A percentile compares a stretch with the other conserved stretches of the same genome.
Conservation (phyloP, 306 rosid species). For the Dalbergia oliveri region DNA sequence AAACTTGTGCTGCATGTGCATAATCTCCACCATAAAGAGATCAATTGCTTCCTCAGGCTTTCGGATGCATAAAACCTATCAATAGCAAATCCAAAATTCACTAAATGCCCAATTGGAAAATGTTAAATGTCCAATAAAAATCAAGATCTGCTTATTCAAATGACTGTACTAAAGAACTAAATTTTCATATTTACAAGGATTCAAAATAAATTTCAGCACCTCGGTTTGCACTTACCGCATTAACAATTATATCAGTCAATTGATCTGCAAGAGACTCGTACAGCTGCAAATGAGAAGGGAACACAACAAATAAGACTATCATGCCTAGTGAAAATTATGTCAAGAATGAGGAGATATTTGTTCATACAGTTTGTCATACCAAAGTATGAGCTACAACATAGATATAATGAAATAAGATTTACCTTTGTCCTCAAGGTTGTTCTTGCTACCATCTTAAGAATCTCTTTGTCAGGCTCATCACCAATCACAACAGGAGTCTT, state of each 20-base stretch:
- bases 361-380: background rate
- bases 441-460: slow-evolving; percentile 92
- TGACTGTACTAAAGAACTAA: background rate
- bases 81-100: slow-evolving; percentile 38
- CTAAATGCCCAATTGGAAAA: slow-evolving; percentile 29
- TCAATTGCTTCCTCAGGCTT: slow-evolving; percentile 91
- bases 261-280: slow-evolving; percentile 93
- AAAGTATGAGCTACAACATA: slow-evolving; percentile 1
- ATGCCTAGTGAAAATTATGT: background rate
- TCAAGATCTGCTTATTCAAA: slow-evolving; percentile 2
- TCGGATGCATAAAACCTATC: slow-evolving; percentile 84
- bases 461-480: slow-evolving; percentile 89
- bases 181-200: slow-evolving; percentile 3
- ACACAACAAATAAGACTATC: background rate
- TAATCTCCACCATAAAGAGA: slow-evolving; percentile 96
- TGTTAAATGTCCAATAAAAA: slow-evolving; percentile 20
- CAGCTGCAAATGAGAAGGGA: slow-evolving; percentile 62
- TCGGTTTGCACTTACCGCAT: slow-evolving; percentile 70
- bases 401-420: slow-evolving; percentile 12
- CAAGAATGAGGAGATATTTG: slow-evolving; percentile 1
- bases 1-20: slow-evolving; percentile 99
- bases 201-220: slow-evolving; percentile 33
- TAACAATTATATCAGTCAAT: slow-evolving; percentile 81
- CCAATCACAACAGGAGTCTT: slow-evolving; percentile 92
- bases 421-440: slow-evolving; percentile 97